These are phyloP conservation scores for Cyclotella baltica DNA, from an alignment of 108 stramenopile species.

Conservation along the genomic window DNA sequence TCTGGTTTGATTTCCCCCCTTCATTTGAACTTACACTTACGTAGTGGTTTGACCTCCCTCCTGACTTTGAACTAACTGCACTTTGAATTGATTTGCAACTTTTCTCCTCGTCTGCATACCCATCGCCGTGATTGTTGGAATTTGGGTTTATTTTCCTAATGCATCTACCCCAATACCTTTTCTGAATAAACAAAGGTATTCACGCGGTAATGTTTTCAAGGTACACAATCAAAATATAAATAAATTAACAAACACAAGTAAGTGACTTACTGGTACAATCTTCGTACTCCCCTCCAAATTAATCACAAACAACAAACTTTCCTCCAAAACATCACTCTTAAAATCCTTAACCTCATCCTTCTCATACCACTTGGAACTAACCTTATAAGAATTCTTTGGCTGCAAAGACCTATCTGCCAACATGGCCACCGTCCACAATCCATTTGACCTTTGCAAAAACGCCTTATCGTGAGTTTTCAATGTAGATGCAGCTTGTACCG, in stretches of 20 bases:
- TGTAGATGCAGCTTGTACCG: not conserved
- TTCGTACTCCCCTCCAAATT: constrained; percentile 1
- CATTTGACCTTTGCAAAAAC: constrained; percentile 3
- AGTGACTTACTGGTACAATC: constrained; percentile 10
- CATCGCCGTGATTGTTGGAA: no score
- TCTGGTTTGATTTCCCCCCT: no score
- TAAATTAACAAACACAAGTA: no score
- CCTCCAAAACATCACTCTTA: not conserved
- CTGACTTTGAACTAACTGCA: not conserved
- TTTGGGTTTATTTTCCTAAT: not conserved
- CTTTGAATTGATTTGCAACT: not conserved
- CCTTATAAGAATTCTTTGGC: constrained; percentile 3
- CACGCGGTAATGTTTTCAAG: no score
- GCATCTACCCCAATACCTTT: constrained; percentile 9
- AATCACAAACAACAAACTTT: constrained; percentile 3
- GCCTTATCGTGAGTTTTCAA: not conserved
- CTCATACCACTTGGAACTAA: constrained; percentile 3
- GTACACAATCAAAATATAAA: not conserved
- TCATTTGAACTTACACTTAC: no score
- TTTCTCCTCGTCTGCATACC: not conserved
- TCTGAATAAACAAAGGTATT: no score
- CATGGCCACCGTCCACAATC: constrained; percentile 15
- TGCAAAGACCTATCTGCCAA: constrained; percentile 7
- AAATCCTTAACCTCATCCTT: not conserved
- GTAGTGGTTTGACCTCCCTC: not conserved